Base-by-base conservation (phyloP, 208 protist species). In the Trypanosoma caninum region DNA sequence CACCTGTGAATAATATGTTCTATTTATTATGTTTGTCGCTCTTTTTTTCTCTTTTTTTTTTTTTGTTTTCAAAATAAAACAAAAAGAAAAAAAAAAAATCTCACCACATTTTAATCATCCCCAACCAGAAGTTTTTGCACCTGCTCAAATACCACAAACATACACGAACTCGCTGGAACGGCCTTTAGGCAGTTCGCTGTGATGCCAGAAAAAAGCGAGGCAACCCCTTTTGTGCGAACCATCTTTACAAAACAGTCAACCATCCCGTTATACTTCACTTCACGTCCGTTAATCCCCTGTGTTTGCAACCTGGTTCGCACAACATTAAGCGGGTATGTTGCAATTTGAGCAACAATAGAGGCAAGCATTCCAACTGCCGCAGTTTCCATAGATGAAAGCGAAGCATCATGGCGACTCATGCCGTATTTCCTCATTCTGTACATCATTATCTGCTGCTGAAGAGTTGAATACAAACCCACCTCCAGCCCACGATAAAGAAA, bases 251-350 rank as follows among this genome's bases (percentile, higher is more conserved):
- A 90, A 61, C 91, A 97, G 65, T 97, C 85, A 5, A 87, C 44
- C 85, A 93, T 94, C 13, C 87, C 87, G 0, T 6, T 89, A 72
- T 94, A 97, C 54, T 80, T 72, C 30, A 81, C 74, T 40, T 65
- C 69, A 0, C 91, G 68, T 6, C 89, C 91, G 64, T 91, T 94
- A 14, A 79, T 78, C 1, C 91, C 91, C 40, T 97, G 91, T 28
- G 89, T 93, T 55, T 97, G 91, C 55, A 97, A 57, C 11, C 87
- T 81, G 1, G 88, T 94, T 16, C 91, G 91, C 3, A 97, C 84
- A 0, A 97, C 84, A 46, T 94, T 94, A 7, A 97, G 70, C 3
- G 91, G 91, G 71, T 97, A 97, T 14, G 91, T 91, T 5, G 87
- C 76, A 2, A 87, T 94, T 67, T 97, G 91, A 13, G 91, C 87